Evolutionary conservation across 371 early-diverging fungal species (phyloP), one percentile per base, ranked within the genome.

Genomic region (Actinomucor elegans): DNA sequence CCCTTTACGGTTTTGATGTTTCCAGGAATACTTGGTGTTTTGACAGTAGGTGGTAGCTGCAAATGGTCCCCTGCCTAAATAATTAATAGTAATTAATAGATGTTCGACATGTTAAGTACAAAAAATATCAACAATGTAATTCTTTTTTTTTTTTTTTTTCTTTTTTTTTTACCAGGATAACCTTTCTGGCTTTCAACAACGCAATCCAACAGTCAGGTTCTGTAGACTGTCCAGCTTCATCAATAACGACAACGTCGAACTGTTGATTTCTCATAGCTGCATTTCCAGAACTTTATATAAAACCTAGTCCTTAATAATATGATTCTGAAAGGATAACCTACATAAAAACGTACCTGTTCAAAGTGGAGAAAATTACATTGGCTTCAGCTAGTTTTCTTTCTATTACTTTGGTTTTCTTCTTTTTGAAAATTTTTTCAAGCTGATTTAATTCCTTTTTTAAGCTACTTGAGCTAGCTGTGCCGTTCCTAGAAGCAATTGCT

Each of bases 161-260:
- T 33, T 3, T 18, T 23, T 7, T 5, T 14, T 41, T 64, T 67
- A 67, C 72, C 15, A 98, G 66, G 32, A 98, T 83, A 3, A 94
- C 80, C 46, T 82, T 85, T 21, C 81, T 79, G 5, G 84, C 87
- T 57, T 88, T 89, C 24, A 79, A 60, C n/a, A 91, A 75, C 0
- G 94, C 92, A 38, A 97, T 86, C 93, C 93, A 96, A 64, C 91
- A 89, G 72, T 96, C 95, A 5, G 75, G 71, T 73, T 93, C 93
- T 10, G 88, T 61, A 1, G 93, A 90, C 62, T 97, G 97, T 5
- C 91, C 87, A 1, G 91, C 90, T 71, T 97, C 97, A 64, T 97
- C 99, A 50, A 99, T 93, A 15, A 99, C 73, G 0, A 94, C 87
- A 3, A 86, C 85, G 65, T 97, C 97, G 73, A 94, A 98, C 32